phyloP scores from a whole-genome alignment of 2,329 filamentous ascomycete genomes.

The Ophiocordyceps sinensis region DNA sequence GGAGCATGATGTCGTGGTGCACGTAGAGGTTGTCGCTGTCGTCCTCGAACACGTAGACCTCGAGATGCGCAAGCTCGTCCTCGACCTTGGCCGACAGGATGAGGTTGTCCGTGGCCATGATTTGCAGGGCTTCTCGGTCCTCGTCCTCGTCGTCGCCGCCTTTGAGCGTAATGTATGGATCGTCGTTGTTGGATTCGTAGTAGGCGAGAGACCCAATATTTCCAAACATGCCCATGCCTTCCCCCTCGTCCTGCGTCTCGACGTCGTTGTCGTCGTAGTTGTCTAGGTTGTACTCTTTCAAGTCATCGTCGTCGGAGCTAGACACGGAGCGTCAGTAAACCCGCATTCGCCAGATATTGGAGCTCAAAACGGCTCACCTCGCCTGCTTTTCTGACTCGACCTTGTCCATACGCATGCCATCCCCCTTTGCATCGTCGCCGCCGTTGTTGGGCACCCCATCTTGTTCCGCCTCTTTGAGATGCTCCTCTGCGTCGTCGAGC shows the following conservation, averaged over 20 bases:
- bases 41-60: constrained; percentile 97
- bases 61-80: constrained; percentile 90
- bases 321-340: constrained; percentile 5
- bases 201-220: constrained; percentile 90
- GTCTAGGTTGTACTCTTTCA: constrained; percentile 93
- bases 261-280: constrained; percentile 79
- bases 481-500: constrained; percentile 83
- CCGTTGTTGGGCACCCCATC: constrained; percentile 10
- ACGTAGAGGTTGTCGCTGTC: constrained; percentile 93
- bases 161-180: constrained; percentile 88
- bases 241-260: constrained; percentile 32
- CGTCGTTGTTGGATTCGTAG: constrained; percentile 85
- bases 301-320: constrained; percentile 62
- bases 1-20: constrained; percentile 98
- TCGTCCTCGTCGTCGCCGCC: constrained; percentile 57
- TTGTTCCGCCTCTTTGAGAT: constrained; percentile 57
- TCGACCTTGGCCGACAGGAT: constrained; percentile 87
- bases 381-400: constrained; percentile 1
- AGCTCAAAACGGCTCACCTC: constrained; percentile 1
- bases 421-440: constrained; percentile 16
- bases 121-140: constrained; percentile 85
- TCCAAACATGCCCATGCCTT: constrained; percentile 82
- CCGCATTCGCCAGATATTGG: neutral
- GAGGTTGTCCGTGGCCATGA: constrained; percentile 84
- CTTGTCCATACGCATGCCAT: constrained; percentile 16